Evolutionary conservation across 225 moss, liverwort and hornwort species (phyloP).

Genomic region (Pleurozium schreberi): DNA sequence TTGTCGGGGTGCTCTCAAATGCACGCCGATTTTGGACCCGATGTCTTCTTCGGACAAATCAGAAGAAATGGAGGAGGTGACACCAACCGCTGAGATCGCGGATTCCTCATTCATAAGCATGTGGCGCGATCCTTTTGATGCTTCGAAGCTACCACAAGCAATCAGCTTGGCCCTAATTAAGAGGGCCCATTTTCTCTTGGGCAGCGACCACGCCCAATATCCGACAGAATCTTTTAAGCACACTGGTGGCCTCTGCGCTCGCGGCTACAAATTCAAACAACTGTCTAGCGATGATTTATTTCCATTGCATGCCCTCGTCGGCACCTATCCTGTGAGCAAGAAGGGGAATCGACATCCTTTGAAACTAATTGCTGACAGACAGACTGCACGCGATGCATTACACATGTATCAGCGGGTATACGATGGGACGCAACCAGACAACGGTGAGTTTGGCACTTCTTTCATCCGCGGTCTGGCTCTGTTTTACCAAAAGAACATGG

Average conservation of each 20-base stretch:
- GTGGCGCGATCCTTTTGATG: neutral
- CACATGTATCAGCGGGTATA: neutral
- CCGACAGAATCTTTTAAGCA: neutral
- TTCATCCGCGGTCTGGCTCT: neutral
- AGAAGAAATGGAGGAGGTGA: neutral
- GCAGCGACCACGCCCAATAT: neutral
- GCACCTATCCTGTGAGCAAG: neutral
- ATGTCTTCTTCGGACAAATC: neutral
- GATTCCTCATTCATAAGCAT: neutral
- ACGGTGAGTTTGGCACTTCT: neutral
- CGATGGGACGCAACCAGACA: too few species aligned
- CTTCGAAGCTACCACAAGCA: neutral
- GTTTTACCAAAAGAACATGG: neutral
- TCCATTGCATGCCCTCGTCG: neutral
- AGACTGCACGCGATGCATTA: neutral
- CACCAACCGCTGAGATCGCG: fast-evolving
- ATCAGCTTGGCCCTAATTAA: neutral
- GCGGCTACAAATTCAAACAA: neutral
- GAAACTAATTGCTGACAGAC: neutral
- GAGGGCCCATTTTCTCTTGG: neutral
- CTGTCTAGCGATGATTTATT: neutral
- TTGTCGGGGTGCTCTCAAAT: neutral
- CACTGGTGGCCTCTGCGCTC: neutral
- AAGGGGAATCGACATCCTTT: neutral
- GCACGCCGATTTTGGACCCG: fast-evolving